Percentiles rank a stretch among this genome's conserved stretches.
Evolutionary conservation across 108 stramenopile species (phyloP).

Genomic region (Skeletonema grethae): DNA sequence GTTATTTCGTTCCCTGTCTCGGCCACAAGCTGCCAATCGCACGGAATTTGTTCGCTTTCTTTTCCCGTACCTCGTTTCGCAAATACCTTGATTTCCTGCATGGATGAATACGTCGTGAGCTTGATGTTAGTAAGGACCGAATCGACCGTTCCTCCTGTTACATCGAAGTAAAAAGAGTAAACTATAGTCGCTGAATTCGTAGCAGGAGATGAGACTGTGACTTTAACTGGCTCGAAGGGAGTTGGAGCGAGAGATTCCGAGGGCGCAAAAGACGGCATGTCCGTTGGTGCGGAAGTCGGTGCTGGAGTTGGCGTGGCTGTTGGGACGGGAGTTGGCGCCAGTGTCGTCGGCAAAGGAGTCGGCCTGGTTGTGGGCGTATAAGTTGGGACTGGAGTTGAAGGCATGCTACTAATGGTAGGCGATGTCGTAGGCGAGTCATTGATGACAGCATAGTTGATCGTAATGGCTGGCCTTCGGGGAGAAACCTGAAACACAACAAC

Average conservation of each 20-base stretch:
- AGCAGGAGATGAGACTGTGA: not conserved
- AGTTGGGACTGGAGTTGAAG: not conserved
- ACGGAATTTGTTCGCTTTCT: not conserved
- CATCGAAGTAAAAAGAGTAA: not conserved
- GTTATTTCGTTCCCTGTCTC: not conserved
- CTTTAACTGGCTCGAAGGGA: not conserved
- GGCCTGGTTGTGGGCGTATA: not conserved
- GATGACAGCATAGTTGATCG: not conserved
- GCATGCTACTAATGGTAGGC: not conserved
- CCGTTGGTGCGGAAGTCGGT: not conserved
- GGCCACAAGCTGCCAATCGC: not conserved
- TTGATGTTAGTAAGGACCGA: not conserved
- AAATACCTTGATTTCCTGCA: not conserved
- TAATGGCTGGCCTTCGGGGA: not conserved
- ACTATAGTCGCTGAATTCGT: not conserved
- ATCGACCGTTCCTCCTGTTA: not conserved
- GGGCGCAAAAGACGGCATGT: not conserved
- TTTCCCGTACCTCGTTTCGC: not conserved
- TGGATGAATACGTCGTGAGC: not conserved
- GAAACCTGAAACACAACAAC: not conserved
- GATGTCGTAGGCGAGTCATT: not conserved
- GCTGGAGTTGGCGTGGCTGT: no score
- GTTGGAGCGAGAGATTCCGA: not conserved
- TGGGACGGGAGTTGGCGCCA: no score
- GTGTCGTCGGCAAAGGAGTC: no score